Evolutionary conservation across 2,329 filamentous ascomycete genomes (phyloP).

Genomic region (Sporothrix euskadiensis): DNA sequence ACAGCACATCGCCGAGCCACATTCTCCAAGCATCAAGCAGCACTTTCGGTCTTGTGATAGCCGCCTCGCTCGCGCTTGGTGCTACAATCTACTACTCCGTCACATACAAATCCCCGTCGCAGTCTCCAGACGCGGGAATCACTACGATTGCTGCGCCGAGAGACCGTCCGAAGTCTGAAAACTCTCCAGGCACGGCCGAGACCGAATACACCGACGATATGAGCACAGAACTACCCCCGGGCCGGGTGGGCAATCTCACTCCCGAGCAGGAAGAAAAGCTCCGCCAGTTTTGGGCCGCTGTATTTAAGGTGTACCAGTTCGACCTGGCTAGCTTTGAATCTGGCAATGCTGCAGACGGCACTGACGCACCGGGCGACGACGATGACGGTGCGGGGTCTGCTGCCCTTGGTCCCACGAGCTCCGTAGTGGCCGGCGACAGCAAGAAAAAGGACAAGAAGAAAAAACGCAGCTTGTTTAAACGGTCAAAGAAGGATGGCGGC

Average conservation of each 20-base stretch:
- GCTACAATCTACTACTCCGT: constrained; percentile 7
- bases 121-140: neutral
- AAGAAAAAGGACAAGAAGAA: constrained; percentile 70
- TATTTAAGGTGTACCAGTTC: constrained; percentile 75
- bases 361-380: constrained; percentile 39
- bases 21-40: constrained; percentile 28
- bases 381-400: constrained; percentile 31
- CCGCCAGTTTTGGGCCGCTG: constrained; percentile 77
- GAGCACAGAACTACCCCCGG: constrained; percentile 54
- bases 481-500: constrained; percentile 48
- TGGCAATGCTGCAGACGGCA: constrained; percentile 36
- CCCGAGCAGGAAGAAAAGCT: constrained; percentile 84
- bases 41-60: constrained; percentile 16
- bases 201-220: constrained; percentile 26
- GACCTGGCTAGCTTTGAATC: constrained; percentile 39
- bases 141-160: neutral
- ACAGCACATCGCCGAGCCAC: neutral
- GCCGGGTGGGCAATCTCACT: constrained; percentile 85
- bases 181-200: neutral
- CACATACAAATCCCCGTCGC: neutral
- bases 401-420: constrained; percentile 35
- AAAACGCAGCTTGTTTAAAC: constrained; percentile 47
- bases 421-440: constrained; percentile 34
- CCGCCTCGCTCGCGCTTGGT: constrained; percentile 20
- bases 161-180: neutral